phyloP scores from a whole-genome alignment of 2,329 filamentous ascomycete genomes.

The Ambrosiella beaveri region DNA sequence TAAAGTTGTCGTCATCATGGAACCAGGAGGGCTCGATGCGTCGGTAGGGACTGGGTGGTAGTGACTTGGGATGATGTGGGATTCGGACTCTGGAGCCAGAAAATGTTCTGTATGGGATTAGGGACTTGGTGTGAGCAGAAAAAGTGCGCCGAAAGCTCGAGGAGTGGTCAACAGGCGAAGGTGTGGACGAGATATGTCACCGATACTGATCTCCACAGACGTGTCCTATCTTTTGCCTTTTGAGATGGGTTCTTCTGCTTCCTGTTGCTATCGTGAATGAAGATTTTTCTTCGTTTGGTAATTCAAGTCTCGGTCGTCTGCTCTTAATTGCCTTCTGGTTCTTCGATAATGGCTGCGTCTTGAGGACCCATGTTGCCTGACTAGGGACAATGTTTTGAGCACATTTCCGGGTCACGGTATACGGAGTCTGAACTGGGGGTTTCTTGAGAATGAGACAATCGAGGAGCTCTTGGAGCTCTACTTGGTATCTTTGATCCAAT shows the following conservation, averaged over 20 bases:
- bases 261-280: too few species aligned
- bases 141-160: neutral
- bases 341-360: too few species aligned
- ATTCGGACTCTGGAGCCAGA: neutral
- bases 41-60: neutral
- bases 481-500: neutral
- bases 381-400: neutral
- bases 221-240: too few species aligned
- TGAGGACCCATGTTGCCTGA: too few species aligned
- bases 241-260: too few species aligned
- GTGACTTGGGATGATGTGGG: neutral
- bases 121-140: neutral
- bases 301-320: too few species aligned
- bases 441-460: neutral
- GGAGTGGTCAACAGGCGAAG: neutral
- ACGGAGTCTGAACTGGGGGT: neutral
- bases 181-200: too few species aligned
- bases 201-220: too few species aligned
- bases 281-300: too few species aligned
- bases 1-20: neutral
- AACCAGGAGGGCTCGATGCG: neutral
- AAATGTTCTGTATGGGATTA: neutral
- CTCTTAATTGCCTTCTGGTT: too few species aligned
- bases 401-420: neutral
- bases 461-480: neutral